Percentiles rank a stretch among this genome's conserved stretches.
These are phyloP conservation scores for Zygotorulaspora sp. DNA, from an alignment of 805 yeast species.

Conservation along the genomic window DNA sequence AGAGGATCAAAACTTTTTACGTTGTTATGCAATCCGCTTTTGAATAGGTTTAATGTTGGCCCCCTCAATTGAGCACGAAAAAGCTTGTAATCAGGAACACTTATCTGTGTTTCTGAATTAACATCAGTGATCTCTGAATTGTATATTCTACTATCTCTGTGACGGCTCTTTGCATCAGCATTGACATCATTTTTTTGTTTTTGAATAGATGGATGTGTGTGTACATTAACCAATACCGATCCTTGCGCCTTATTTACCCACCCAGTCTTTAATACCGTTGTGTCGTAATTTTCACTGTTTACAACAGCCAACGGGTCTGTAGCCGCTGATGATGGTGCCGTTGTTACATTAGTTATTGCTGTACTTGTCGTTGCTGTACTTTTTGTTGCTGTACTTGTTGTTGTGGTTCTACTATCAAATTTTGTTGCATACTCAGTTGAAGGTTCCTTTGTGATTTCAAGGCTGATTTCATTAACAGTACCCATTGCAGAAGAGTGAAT, in stretches of 20 bases:
- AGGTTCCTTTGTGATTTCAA: background rate
- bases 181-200: slow-evolving; percentile 1
- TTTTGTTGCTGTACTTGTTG: too few relatives aligned
- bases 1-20: slow-evolving; percentile 41
- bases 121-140: slow-evolving; percentile 8
- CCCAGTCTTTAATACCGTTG: slow-evolving; percentile 45
- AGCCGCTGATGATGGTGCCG: too few relatives aligned
- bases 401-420: background rate
- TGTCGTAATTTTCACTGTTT: slow-evolving; percentile 37
- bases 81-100: slow-evolving; percentile 38
- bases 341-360: too few relatives aligned
- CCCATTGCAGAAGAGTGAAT: background rate
- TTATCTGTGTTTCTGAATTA: slow-evolving; percentile 13
- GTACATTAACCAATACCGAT: slow-evolving; percentile 10
- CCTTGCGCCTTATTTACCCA: slow-evolving; percentile 55
- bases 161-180: slow-evolving; percentile 3
- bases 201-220: slow-evolving; percentile 1
- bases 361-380: too few relatives aligned
- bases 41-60: slow-evolving; percentile 57
- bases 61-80: slow-evolving; percentile 69
- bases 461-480: too few relatives aligned
- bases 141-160: slow-evolving; percentile 29
- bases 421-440: background rate
- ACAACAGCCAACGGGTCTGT: slow-evolving; percentile 15
- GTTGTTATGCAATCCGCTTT: slow-evolving; percentile 45